Evolutionary conservation across 75 land plant genomes (phyloP), one percentile per base, ranked within the genome.

Genomic region (Isoetes taiwanensis): DNA sequence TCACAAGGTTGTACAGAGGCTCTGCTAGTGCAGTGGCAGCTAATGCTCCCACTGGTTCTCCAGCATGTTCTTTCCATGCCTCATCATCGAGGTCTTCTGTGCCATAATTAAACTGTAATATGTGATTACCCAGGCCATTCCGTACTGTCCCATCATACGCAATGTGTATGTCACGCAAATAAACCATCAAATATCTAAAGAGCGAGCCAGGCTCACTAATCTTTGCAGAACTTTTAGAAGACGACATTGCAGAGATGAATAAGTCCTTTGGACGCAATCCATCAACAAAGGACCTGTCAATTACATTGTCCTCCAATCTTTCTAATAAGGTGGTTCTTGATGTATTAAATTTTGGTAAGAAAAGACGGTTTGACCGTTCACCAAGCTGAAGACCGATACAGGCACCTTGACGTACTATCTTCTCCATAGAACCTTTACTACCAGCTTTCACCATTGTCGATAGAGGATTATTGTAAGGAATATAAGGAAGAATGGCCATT

Each of bases 11-110:
- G 57, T 94, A 94, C 28, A 87, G 83, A 63, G 99, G 99, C 58
- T 88, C 85, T 50, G 89, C 71, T 57, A 94, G 48, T 12, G 99
- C 96, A 17, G 96, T 94, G 5, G 96, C 96, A 46, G 99, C 99
- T 43, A 88, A 70, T 0, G 84, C 76, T 19, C 99, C 99, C 58
- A 94, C 99, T 57, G 99, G 86, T 25, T 94, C 99, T 16, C 96
- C 97, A 54, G 93, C 70, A 52, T 60, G 61, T n/a, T n/a, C n/a
- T n/a, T n/a, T n/a, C n/a, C n/a, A n/a, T n/a, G n/a, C n/a, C 1
- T 26, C 39, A 57, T 42, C 38, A 41, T 41, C 62, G 42, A 14
- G 28, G 14, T 57, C 59, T 37, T 57, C 43, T 17, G 9, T 23
- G n/a, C 67, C 85, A 74, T 94, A 94, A 1, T 72, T 55, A 65